A percentile compares a stretch with the other conserved stretches of the same genome.
Evolutionary conservation across 106 monocot genomes (phyloP).

Genomic region (Triglochin maritima): DNA sequence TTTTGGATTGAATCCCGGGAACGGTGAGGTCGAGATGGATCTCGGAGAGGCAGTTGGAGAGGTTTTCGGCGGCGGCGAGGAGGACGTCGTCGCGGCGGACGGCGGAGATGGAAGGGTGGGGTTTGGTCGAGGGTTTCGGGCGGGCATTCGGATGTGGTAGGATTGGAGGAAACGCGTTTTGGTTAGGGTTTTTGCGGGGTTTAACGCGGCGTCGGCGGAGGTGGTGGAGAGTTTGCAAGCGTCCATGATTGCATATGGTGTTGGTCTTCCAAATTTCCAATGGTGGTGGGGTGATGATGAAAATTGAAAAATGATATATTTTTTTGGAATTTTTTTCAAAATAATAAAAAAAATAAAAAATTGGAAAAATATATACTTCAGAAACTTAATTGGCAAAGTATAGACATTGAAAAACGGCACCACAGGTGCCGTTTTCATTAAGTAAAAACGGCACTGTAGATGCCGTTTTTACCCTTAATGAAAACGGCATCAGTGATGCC

Average conservation of each 20-base stretch:
- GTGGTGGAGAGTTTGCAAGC: neutral
- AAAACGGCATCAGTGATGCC: too few species aligned
- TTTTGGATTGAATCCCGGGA: slow-evolving; percentile 38
- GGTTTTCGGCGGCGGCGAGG: slow-evolving; percentile 22
- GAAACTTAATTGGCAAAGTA: too few species aligned
- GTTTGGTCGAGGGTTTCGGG: neutral
- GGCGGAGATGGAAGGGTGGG: neutral
- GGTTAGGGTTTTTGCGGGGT: slow-evolving; percentile 6
- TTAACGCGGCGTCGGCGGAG: neutral
- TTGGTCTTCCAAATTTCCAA: too few species aligned
- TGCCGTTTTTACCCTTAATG: too few species aligned
- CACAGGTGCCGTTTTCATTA: too few species aligned
- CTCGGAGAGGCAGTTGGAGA: slow-evolving; percentile 70
- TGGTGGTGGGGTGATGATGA: too few species aligned
- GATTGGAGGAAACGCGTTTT: slow-evolving; percentile 14
- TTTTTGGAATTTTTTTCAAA: too few species aligned
- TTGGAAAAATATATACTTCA: too few species aligned
- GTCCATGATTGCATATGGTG: neutral
- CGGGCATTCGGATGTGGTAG: neutral
- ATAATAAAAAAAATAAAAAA: too few species aligned
- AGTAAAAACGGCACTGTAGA: too few species aligned
- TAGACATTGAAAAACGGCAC: too few species aligned
- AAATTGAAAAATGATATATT: too few species aligned
- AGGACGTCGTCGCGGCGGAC: slow-evolving; percentile 50
- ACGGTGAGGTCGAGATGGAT: slow-evolving; percentile 66